phyloP scores from a whole-genome alignment of 169 alveolate species.

The Plasmodium blacklocki region DNA sequence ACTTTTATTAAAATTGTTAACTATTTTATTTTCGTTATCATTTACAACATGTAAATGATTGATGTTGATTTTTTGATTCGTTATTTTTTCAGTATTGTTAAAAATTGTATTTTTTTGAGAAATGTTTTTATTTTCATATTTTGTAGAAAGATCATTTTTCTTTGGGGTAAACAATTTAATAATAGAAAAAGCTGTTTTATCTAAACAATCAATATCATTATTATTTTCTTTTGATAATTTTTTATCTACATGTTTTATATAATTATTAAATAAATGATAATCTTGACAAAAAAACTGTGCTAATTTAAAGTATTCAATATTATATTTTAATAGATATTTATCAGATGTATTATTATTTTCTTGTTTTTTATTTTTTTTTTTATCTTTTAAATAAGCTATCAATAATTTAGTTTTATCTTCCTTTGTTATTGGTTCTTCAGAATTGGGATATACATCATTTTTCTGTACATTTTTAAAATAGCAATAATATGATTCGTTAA shows the following conservation, averaged over 20 bases:
- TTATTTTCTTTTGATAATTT: not conserved
- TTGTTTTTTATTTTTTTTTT: slow-evolving; percentile 12
- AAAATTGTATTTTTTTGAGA: not conserved
- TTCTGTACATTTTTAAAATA: slow-evolving; percentile 13
- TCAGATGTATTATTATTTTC: not conserved
- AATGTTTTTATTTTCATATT: not conserved
- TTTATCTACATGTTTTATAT: slow-evolving; percentile 7
- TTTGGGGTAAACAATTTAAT: slow-evolving; percentile 19
- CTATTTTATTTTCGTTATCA: not conserved
- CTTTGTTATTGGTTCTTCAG: slow-evolving; percentile 56
- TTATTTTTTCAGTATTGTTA: too few species aligned
- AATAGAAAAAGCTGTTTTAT: slow-evolving; percentile 42
- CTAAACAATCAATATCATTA: not conserved
- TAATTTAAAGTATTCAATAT: slow-evolving; percentile 54
- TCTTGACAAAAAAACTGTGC: slow-evolving; percentile 50
- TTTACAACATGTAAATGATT: not conserved
- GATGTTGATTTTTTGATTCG: not conserved
- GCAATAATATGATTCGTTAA: slow-evolving; percentile 38
- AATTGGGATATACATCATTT: slow-evolving; percentile 44
- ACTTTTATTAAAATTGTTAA: not conserved
- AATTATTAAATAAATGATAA: slow-evolving; percentile 28
- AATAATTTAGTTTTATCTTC: slow-evolving; percentile 22
- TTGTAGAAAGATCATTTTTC: not conserved
- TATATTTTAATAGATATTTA: slow-evolving; percentile 14
- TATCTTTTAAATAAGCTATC: slow-evolving; percentile 33